Percentiles rank a stretch among this genome's conserved stretches.
These are phyloP conservation scores for Petunia hybrid DNA, from an alignment of 305 asterid genomes.

Conservation along the genomic window DNA sequence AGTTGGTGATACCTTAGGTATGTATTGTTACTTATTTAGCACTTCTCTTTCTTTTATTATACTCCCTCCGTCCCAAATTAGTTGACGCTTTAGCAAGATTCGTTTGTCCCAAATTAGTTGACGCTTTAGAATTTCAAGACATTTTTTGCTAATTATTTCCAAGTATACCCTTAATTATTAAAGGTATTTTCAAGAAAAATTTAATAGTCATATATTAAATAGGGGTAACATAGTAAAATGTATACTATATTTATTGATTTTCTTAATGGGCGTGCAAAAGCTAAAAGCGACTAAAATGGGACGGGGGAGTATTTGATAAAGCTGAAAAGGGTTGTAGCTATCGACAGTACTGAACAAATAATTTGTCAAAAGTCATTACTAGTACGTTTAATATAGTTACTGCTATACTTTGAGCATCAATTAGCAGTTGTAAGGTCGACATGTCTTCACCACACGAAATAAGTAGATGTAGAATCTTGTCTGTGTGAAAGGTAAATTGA, in stretches of 20 bases:
- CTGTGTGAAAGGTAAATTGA: not conserved
- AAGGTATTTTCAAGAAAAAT: too few relatives aligned
- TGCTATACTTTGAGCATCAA: not conserved
- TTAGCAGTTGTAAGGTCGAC: not conserved
- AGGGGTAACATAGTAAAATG: too few relatives aligned
- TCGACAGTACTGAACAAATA: not conserved
- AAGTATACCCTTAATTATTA: too few relatives aligned
- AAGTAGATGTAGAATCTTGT: not conserved
- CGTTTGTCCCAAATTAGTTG: too few relatives aligned
- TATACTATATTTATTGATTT: too few relatives aligned
- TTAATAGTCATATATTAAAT: too few relatives aligned
- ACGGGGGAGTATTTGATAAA: not conserved
- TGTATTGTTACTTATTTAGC: not conserved
- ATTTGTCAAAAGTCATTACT: not conserved
- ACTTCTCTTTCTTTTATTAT: not conserved
- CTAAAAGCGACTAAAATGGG: too few relatives aligned
- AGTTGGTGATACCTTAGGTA: slow-evolving; percentile 73
- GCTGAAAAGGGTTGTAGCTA: not conserved
- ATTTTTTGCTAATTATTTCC: too few relatives aligned
- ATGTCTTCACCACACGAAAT: not conserved
- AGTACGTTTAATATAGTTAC: not conserved
- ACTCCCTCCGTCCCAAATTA: too few relatives aligned
- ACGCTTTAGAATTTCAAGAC: too few relatives aligned
- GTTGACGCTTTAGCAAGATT: too few relatives aligned
- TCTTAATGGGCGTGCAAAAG: too few relatives aligned